A percentile compares a stretch with the other conserved stretches of the same genome.
Evolutionary conservation across 1,139 yeast genomes (phyloP).

Genomic region (Sugiyamaella novakii): DNA sequence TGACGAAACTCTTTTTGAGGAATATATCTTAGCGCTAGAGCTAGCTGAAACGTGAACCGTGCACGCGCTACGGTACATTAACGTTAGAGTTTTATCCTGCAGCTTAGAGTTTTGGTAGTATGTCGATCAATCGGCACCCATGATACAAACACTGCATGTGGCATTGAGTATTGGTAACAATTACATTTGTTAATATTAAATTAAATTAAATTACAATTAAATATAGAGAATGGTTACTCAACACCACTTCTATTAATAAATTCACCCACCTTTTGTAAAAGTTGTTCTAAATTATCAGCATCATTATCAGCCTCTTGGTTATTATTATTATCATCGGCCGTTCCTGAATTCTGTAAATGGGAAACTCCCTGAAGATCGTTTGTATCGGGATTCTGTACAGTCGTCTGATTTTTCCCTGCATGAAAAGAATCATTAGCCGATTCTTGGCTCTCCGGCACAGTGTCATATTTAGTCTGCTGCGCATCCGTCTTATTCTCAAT

Average conservation of each 20-base stretch:
- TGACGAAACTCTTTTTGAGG: too few relatives aligned
- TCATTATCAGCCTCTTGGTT: constrained; percentile 24
- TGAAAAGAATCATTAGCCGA: background rate
- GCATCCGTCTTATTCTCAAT: background rate
- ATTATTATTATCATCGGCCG: constrained; percentile 19
- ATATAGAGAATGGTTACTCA: background rate
- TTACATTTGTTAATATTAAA: too few relatives aligned
- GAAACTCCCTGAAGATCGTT: too few relatives aligned
- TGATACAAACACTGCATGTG: too few relatives aligned
- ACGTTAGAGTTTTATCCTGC: too few relatives aligned
- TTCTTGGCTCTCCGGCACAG: background rate
- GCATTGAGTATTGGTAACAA: too few relatives aligned
- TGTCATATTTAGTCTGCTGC: too few relatives aligned
- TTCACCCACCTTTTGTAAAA: constrained; percentile 41
- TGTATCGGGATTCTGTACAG: background rate
- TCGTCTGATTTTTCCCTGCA: background rate
- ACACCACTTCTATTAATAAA: constrained; percentile 30
- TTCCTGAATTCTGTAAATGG: background rate
- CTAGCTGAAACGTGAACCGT: too few relatives aligned
- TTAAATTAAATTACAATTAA: constrained; percentile 3
- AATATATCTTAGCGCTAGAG: too few relatives aligned
- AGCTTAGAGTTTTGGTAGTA: constrained; percentile 7
- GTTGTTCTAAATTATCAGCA: constrained; percentile 33
- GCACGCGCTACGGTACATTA: too few relatives aligned
- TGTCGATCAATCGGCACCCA: too few relatives aligned